Conservation (phyloP, 2,329 filamentous ascomycete genomes). For the Talaromyces sp. region DNA sequence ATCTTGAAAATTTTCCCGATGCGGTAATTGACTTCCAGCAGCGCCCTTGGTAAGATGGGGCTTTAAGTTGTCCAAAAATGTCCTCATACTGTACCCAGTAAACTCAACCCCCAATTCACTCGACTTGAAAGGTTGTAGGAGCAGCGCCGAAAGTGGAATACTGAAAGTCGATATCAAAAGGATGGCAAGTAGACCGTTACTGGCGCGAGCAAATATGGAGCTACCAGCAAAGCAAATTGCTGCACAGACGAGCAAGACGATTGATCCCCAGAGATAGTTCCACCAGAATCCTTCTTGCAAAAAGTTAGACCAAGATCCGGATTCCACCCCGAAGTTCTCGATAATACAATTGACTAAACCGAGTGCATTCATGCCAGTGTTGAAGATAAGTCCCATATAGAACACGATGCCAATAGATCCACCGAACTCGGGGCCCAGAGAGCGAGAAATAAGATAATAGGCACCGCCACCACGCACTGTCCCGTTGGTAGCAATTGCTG, state of each 20-base stretch:
- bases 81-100: constrained; percentile 69
- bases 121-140: constrained; percentile 65
- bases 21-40: constrained; percentile 58
- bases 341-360: constrained; percentile 79
- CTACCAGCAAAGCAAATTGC: constrained; percentile 74
- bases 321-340: constrained; percentile 63
- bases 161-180: constrained; percentile 71
- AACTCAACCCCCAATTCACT: constrained; percentile 64
- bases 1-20: constrained; percentile 69
- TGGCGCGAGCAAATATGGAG: constrained; percentile 73
- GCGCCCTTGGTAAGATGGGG: constrained; percentile 62
- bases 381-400: constrained; percentile 84
- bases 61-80: constrained; percentile 68
- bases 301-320: constrained; percentile 55
- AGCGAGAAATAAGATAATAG: constrained; percentile 84
- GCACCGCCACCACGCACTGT: constrained; percentile 83
- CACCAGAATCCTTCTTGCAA: constrained; percentile 72
- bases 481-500: constrained; percentile 84
- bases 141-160: constrained; percentile 72
- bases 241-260: constrained; percentile 68
- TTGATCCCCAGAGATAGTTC: constrained; percentile 70
- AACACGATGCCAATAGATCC: constrained; percentile 85
- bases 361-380: constrained; percentile 82
- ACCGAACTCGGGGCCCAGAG: constrained; percentile 81
- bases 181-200: constrained; percentile 69